Base-by-base conservation (phyloP, 148 eudicot species). In the Pouteria glomerata region DNA sequence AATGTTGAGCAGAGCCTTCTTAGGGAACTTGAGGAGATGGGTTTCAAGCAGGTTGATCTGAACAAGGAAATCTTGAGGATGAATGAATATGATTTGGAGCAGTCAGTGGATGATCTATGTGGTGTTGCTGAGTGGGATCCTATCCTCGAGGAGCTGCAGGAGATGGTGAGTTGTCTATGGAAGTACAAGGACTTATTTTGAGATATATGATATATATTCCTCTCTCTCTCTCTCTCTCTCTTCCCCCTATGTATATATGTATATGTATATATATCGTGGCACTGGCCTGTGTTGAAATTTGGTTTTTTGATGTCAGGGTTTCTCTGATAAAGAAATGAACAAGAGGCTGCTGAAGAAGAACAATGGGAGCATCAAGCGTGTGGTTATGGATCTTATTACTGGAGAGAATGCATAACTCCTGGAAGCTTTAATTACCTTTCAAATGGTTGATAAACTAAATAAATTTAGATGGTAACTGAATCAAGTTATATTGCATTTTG, bases 321-420 rank as follows among this genome's bases (percentile, higher is more conserved):
- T 94, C 53, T 52, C 48, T 53, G 91, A 94, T 59, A 74, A 79
- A 19, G 88, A 74, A 39, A 62, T 53, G 58, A 91, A 94, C 86
- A 86, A 72, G 87, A 85, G 64, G 84, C 87, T 91, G 68, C 83
- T 91, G 76, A 75, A 76, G 79, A 91, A 91, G 90, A 89, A 91
- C 72, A 88, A 91, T 58, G 98, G 97, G 39, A 91, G 97, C 66
- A 85, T 91, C 60, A 85, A 83, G 82, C 87, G 85, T 18, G 95
- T 83, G 41, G 97, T 91, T 48, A 84, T 93, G 97, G 97, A 89
- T 78, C 89, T 94, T n/a, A 78, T 94, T 57, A 71, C 86, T 58
- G 86, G 88, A 60, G 91, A 91, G 83, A 65, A 56, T 62, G 66
- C 71, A 15, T 60, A 56, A 60, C 42, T 41, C n/a, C 8, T 39